These are phyloP conservation scores for Coemansia sp. DNA, from an alignment of 192 early-diverging fungal genomes.

Conservation along the genomic window DNA sequence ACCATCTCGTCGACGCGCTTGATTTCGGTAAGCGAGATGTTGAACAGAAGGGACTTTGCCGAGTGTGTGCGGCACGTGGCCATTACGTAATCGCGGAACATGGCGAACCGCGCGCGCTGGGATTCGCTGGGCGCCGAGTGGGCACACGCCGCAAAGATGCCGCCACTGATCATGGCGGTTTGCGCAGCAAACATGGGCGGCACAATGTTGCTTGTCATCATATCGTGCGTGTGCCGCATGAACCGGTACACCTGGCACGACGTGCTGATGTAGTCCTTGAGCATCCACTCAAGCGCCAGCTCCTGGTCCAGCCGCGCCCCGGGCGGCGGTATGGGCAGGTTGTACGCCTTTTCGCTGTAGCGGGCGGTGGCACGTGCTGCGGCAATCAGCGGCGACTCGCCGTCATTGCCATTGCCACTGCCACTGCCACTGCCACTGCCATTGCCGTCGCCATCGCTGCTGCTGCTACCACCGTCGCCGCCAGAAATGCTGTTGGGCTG, in stretches of 20 bases:
- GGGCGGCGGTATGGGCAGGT: neutral
- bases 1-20: constrained; percentile 39
- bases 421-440: no score
- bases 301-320: constrained; percentile 11
- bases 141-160: constrained; percentile 42
- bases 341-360: neutral
- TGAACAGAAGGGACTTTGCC: constrained; percentile 27
- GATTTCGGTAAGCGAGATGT: constrained; percentile 23
- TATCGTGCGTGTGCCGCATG: constrained; percentile 4
- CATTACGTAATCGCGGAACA: neutral
- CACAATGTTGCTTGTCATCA: constrained; percentile 17
- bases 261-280: constrained; percentile 26
- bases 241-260: constrained; percentile 22
- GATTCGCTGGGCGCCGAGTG: constrained; percentile 24
- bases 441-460: no score
- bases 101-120: constrained; percentile 12
- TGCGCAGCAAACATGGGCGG: constrained; percentile 48
- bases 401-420: neutral
- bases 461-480: no score
- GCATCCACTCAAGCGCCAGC: constrained; percentile 7
- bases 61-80: neutral
- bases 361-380: neutral
- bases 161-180: constrained; percentile 38
- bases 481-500: no score
- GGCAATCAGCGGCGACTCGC: constrained; percentile 7